Evolutionary conservation across 2,329 filamentous ascomycete species (phyloP), one percentile per base, ranked within the genome.

Genomic region (Trichoderma guizhouense): DNA sequence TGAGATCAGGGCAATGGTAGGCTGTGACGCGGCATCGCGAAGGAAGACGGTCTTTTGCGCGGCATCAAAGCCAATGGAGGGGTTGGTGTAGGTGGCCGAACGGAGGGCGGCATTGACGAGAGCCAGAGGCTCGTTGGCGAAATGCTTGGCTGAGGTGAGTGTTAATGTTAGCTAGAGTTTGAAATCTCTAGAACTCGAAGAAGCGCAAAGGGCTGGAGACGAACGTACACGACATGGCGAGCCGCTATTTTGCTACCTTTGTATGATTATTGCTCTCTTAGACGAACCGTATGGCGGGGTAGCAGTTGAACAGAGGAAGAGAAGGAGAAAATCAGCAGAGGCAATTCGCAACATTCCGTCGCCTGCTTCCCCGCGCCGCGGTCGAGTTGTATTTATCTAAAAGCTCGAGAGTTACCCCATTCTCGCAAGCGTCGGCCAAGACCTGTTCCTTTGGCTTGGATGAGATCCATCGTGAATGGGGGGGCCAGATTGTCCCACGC

Each of bases 1-100:
- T 4, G 75, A 76, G 32, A 78, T 72, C 70, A 93, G 34, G 15
- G 74, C 74, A n/a, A 75, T 69, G 12, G 74, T 51, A 21, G 73
- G 67, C 62, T 72, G 74, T 8, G 71, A 69, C 26, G 73, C 74
- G 9, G 72, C 71, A 72, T 57, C 72, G 70, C 72, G 70, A 9
- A 75, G 75, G 36, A 71, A 77, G 36, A 79, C 74, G 26, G 75
- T 77, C 64, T 79, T 79, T 61, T 79, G 76, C 18, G 73, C 64
- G 5, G 72, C 71, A 39, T 78, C 77, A 57, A 77, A 72, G 26
- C 73, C 71, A 34, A 79, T 74, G 58, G 77, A 78, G 26, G 78
- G 78, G 69, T 79, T 79, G 36, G 76, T 76, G 58, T 78, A 73
- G 36, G 77, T 78, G 21, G 76, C 72, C 36, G 77, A 74, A 53